A percentile compares a stretch with the other conserved stretches of the same genome.
phyloP scores from a whole-genome alignment of 768 basidiomycete genomes.

The Podaxis mareebaensis region DNA sequence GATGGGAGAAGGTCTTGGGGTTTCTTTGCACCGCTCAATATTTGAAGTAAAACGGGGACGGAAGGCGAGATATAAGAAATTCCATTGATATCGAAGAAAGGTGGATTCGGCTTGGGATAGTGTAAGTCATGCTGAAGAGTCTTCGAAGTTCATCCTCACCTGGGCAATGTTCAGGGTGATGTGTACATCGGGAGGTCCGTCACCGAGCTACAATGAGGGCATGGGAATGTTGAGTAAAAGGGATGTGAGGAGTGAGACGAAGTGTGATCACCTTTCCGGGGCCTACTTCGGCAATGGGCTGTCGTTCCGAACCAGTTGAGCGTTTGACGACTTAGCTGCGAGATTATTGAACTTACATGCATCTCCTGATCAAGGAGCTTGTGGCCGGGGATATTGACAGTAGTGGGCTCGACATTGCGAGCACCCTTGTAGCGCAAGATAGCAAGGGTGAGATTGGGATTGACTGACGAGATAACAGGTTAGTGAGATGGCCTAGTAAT shows the following conservation, averaged over 20 bases:
- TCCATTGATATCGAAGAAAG: constrained; percentile 21
- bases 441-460: constrained; percentile 37
- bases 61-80: constrained; percentile 28
- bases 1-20: constrained; percentile 31
- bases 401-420: constrained; percentile 26
- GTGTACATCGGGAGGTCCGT: constrained; percentile 37
- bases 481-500: constrained; percentile 22
- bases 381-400: constrained; percentile 23
- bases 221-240: neutral
- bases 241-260: neutral
- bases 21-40: constrained; percentile 23
- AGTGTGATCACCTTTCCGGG: constrained; percentile 1
- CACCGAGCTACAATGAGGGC: constrained; percentile 3
- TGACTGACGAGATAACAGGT: constrained; percentile 21
- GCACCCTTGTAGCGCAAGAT: constrained; percentile 46
- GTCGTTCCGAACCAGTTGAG: neutral
- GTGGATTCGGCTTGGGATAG: constrained; percentile 20
- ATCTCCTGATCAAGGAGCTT: constrained; percentile 30
- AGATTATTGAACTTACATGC: neutral
- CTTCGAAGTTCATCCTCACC: constrained; percentile 38
- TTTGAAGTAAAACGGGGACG: constrained; percentile 42
- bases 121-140: constrained; percentile 28
- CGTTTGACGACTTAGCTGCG: neutral
- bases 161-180: constrained; percentile 31
- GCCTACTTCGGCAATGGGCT: constrained; percentile 8